A percentile compares a stretch with the other conserved stretches of the same genome.
Evolutionary conservation across 2,329 filamentous ascomycete genomes (phyloP).

Genomic region (Phyllosticta citriasiana): DNA sequence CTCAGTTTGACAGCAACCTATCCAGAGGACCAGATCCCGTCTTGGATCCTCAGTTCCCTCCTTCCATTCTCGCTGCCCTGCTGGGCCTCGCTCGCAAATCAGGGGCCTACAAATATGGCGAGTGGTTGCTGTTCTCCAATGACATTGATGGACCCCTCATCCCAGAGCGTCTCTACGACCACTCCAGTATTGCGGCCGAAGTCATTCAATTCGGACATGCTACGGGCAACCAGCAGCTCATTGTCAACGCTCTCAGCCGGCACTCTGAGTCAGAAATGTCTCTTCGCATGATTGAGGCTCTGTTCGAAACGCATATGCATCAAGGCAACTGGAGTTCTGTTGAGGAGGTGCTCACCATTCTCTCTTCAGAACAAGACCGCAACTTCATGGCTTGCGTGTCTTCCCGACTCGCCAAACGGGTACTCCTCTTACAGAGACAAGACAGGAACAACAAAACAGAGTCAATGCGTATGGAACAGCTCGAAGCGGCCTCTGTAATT

Average conservation of each 20-base stretch:
- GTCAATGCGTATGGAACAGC: neutral
- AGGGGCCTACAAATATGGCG: conserved; percentile 39
- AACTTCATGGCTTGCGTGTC: neutral
- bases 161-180: conserved; percentile 31
- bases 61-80: conserved; percentile 38
- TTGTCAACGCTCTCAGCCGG: conserved; percentile 15
- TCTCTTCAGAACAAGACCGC: neutral
- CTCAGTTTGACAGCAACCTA: conserved; percentile 17
- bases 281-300: conserved; percentile 22
- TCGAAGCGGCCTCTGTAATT: neutral
- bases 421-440: conserved; percentile 3
- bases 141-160: conserved; percentile 48
- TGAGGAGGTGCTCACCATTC: conserved; percentile 23
- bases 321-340: conserved; percentile 33
- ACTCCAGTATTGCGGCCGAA: conserved; percentile 41
- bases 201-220: conserved; percentile 46
- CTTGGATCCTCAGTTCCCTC: conserved; percentile 37
- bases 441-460: neutral
- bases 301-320: conserved; percentile 35
- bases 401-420: conserved; percentile 1
- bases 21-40: conserved; percentile 34
- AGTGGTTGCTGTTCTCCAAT: conserved; percentile 42
- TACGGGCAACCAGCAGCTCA: conserved; percentile 33
- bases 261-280: conserved; percentile 8
- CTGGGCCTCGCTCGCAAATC: conserved; percentile 41